A percentile compares a stretch with the other conserved stretches of the same genome.
phyloP scores from a whole-genome alignment of 768 basidiomycete species.

The Mycena venus region DNA sequence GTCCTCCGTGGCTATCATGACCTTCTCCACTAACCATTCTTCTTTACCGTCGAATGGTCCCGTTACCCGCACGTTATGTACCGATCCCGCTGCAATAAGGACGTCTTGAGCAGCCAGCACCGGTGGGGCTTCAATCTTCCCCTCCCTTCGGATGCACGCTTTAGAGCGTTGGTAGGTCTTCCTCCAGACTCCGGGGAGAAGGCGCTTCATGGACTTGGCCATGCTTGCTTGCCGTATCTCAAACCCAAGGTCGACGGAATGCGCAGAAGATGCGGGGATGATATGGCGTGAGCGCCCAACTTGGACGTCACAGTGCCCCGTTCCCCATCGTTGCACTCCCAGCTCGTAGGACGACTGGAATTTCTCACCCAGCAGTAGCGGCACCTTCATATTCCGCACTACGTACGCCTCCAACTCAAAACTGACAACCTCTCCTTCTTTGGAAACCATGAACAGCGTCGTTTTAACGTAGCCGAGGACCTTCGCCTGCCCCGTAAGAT shows the following conservation, averaged over 20 bases:
- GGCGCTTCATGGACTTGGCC: too few species aligned
- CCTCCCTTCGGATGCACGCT: not conserved
- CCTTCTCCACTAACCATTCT: too few species aligned
- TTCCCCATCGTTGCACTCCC: too few species aligned
- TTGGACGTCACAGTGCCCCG: not conserved
- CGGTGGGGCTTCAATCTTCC: not conserved
- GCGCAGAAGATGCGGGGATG: slow-evolving; percentile 13
- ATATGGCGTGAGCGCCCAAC: not conserved
- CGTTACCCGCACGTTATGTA: slow-evolving; percentile 9
- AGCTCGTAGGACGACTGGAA: too few species aligned
- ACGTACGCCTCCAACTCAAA: slow-evolving; percentile 37
- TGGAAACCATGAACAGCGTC: not conserved
- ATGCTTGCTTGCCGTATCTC: too few species aligned
- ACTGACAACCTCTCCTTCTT: slow-evolving; percentile 9
- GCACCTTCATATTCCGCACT: too few species aligned
- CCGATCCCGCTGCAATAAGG: not conserved
- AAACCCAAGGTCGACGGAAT: slow-evolving; percentile 6
- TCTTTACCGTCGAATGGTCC: too few species aligned
- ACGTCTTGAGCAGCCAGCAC: slow-evolving; percentile 2
- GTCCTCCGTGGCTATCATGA: too few species aligned
- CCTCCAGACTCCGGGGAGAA: too few species aligned
- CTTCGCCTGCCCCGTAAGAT: too few species aligned
- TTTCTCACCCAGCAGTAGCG: too few species aligned
- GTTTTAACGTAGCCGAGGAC: slow-evolving; percentile 32
- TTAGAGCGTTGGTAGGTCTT: not conserved